phyloP scores from a whole-genome alignment of 495 filamentous ascomycete species.

The Penicillium pancosmium region DNA sequence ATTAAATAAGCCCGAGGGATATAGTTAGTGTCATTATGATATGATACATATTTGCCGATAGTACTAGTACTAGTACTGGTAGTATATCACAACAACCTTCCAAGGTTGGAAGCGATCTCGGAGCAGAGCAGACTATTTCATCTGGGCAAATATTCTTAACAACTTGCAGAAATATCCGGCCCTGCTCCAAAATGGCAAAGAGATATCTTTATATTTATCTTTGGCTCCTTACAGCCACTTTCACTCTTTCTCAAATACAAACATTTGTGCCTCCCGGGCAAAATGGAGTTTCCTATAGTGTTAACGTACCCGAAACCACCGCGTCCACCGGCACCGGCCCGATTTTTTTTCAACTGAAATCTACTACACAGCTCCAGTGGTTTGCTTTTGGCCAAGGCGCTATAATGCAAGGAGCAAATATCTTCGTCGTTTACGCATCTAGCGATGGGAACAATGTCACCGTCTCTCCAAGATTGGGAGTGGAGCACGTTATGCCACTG shows the following conservation, averaged over 20 bases:
- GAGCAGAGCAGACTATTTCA: no score
- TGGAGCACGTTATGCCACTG: conserved; percentile 54
- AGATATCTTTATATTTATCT: neutral
- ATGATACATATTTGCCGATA: no score
- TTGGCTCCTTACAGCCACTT: neutral
- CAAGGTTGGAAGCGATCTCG: no score
- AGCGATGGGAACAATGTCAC: conserved; percentile 56
- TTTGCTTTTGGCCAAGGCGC: conserved; percentile 65
- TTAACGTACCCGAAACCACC: conserved; percentile 35
- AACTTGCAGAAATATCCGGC: neutral
- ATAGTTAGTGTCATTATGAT: neutral
- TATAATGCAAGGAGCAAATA: conserved; percentile 63
- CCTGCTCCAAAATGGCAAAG: neutral
- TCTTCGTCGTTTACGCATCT: conserved; percentile 72
- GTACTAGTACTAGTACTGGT: no score
- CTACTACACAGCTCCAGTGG: conserved; percentile 62
- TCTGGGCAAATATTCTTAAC: no score
- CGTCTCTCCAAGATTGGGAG: conserved; percentile 60
- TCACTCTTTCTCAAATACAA: conserved; percentile 25
- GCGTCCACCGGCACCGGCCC: conserved; percentile 30
- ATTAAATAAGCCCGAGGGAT: neutral
- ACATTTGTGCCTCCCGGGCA: conserved; percentile 30
- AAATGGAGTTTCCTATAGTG: conserved; percentile 31
- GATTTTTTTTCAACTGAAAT: conserved; percentile 67
- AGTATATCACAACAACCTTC: no score